These are phyloP conservation scores for Wallacemonas collosoma DNA, from an alignment of 208 protist species.

Conservation along the genomic window DNA sequence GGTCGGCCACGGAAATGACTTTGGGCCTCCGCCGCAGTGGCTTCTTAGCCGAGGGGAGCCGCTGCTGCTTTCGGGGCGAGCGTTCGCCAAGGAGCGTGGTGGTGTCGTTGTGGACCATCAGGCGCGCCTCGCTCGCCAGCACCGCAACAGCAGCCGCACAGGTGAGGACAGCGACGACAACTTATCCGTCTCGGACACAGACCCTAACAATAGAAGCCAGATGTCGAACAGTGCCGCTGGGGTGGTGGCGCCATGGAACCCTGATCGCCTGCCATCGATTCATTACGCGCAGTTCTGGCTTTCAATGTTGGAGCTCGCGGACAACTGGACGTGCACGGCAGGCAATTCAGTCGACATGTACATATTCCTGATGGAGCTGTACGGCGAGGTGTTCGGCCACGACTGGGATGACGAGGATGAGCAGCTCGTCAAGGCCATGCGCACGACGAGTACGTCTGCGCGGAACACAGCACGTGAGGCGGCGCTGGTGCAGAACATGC, in stretches of 20 bases:
- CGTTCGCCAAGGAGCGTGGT: constrained; percentile 6
- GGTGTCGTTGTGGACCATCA: constrained; percentile 2
- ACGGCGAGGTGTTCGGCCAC: constrained; percentile 81
- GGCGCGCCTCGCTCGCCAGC: constrained; percentile 5
- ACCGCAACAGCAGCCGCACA: background rate
- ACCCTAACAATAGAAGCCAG: background rate
- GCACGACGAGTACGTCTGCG: constrained; percentile 14
- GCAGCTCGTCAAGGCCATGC: constrained; percentile 32
- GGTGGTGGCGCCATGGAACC: constrained; percentile 26
- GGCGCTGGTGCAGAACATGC: constrained; percentile 27
- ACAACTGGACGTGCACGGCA: constrained; percentile 85
- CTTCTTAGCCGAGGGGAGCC: constrained; percentile 13
- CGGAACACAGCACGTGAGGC: constrained; percentile 23
- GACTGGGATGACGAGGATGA: constrained; percentile 78
- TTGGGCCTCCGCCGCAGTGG: constrained; percentile 15
- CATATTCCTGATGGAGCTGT: constrained; percentile 80
- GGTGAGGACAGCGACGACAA: constrained; percentile 19
- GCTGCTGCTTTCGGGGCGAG: constrained; percentile 13
- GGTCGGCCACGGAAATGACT: background rate
- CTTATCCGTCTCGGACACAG: constrained; percentile 3
- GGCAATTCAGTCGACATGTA: constrained; percentile 70
- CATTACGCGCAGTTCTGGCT: constrained; percentile 83
- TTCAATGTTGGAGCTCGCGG: constrained; percentile 84
- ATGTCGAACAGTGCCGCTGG: constrained; percentile 7
- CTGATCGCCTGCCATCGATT: constrained; percentile 57